Evolutionary conservation across 1,139 yeast genomes (phyloP).

Genomic region (Debaryomyces robertsiae): DNA sequence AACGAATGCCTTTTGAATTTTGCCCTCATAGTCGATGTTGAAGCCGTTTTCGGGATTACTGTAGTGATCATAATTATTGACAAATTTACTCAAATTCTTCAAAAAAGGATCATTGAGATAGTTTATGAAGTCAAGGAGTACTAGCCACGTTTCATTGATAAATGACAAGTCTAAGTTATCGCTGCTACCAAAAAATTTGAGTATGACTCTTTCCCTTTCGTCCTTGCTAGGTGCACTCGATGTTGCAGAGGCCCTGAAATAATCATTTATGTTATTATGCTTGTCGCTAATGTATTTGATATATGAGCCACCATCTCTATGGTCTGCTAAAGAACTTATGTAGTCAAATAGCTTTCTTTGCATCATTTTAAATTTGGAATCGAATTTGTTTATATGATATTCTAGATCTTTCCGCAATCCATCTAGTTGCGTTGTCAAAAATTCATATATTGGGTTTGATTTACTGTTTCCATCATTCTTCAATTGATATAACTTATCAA

Average conservation of each 20-base stretch:
- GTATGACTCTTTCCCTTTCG: conserved; percentile 31
- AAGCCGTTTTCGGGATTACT: conserved; percentile 19
- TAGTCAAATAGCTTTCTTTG: conserved; percentile 43
- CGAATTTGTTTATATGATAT: conserved; percentile 40
- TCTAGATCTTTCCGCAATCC: conserved; percentile 38
- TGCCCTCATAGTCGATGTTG: conserved; percentile 35
- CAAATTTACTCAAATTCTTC: conserved; percentile 36
- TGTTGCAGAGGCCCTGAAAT: conserved; percentile 33
- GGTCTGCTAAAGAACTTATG: conserved; percentile 34
- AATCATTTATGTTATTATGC: conserved; percentile 40
- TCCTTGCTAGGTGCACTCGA: conserved; percentile 26
- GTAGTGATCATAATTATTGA: conserved; percentile 43
- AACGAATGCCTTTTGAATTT: conserved; percentile 31
- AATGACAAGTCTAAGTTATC: conserved; percentile 48
- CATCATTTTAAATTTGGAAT: conserved; percentile 39
- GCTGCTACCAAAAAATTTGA: conserved; percentile 40
- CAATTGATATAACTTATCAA: conserved; percentile 42
- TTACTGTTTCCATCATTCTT: conserved; percentile 21
- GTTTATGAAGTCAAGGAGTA: conserved; percentile 39
- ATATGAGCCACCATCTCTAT: conserved; percentile 41
- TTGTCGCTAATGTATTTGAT: conserved; percentile 44
- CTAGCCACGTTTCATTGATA: conserved; percentile 50
- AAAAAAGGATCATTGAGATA: conserved; percentile 38
- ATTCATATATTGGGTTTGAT: conserved; percentile 40
- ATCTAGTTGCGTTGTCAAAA: conserved; percentile 38